Evolutionary conservation across 352 stramenopile species (phyloP).

Genomic region (Phytophthora hibernalis): DNA sequence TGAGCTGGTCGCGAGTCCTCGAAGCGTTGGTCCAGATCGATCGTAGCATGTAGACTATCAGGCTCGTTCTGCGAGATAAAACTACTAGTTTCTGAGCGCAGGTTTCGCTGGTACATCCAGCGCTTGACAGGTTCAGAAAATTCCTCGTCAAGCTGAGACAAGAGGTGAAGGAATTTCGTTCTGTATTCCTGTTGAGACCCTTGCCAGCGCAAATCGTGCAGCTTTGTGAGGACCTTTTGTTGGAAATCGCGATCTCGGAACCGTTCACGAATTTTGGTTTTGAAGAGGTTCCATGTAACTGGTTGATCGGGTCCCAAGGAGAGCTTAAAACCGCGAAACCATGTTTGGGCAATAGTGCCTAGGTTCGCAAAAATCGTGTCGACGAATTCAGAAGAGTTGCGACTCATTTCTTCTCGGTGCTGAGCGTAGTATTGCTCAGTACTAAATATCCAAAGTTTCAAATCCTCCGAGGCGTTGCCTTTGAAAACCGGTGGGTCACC

Average conservation of each 20-base stretch:
- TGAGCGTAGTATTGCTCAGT: not conserved
- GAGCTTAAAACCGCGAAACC: constrained; percentile 1
- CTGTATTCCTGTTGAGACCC: constrained; percentile 6
- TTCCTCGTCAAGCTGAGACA: constrained; percentile 2
- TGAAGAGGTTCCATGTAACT: constrained; percentile 12
- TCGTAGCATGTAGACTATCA: not conserved
- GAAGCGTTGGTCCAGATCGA: not conserved
- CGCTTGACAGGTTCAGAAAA: not conserved
- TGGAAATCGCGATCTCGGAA: constrained; percentile 11
- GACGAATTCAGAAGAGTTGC: not conserved
- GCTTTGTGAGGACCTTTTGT: constrained; percentile 4
- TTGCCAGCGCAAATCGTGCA: not conserved
- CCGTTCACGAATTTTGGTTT: constrained; percentile 4
- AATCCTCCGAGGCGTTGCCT: not conserved
- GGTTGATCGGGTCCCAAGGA: not conserved
- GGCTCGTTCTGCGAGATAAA: not conserved
- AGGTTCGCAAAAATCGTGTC: constrained; percentile 2
- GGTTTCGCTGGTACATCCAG: constrained; percentile 2
- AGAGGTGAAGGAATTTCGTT: constrained; percentile 4
- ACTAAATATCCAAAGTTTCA: not conserved
- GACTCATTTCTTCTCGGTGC: not conserved
- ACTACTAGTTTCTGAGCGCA: not conserved
- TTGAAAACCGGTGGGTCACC: not conserved
- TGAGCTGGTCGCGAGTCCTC: not conserved
- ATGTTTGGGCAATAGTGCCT: constrained; percentile 3